A percentile compares a stretch with the other conserved stretches of the same genome.
These are phyloP conservation scores for Neurospora cerealis DNA, from an alignment of 495 filamentous ascomycete genomes.

Conservation along the genomic window DNA sequence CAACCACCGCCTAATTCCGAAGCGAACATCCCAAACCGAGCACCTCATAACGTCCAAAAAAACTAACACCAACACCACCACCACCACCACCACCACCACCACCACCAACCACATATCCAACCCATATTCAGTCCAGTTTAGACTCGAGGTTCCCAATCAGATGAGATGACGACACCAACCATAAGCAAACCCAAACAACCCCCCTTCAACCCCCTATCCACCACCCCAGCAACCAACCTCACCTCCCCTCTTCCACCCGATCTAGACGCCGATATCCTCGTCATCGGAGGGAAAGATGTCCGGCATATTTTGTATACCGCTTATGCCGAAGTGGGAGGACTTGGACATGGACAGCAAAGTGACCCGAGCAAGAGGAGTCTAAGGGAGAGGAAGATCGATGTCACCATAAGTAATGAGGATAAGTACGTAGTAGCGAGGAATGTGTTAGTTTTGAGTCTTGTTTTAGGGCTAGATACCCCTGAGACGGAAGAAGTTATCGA, in stretches of 20 bases:
- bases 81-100: no score
- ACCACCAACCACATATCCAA: no score
- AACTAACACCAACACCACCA: no score
- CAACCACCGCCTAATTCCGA: no score
- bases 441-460: conserved; percentile 36
- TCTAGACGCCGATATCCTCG: conserved; percentile 35
- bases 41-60: no score
- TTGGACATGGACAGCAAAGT: neutral
- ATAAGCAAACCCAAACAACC: neutral
- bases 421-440: conserved; percentile 41
- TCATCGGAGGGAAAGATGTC: conserved; percentile 44
- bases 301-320: conserved; percentile 42
- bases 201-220: conserved; percentile 40
- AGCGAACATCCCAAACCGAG: no score
- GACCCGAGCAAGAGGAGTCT: neutral
- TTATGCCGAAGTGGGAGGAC: conserved; percentile 20
- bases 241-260: conserved; percentile 38
- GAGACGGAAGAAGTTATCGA: neutral
- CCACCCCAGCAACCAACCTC: conserved; percentile 41
- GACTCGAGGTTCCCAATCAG: no score
- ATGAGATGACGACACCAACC: neutral
- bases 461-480: conserved; percentile 24
- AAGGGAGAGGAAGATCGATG: conserved; percentile 17
- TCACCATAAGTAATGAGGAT: conserved; percentile 42
- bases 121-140: no score